These are phyloP conservation scores for Plasmopara viticola DNA, from an alignment of 352 stramenopile species.

Conservation along the genomic window DNA sequence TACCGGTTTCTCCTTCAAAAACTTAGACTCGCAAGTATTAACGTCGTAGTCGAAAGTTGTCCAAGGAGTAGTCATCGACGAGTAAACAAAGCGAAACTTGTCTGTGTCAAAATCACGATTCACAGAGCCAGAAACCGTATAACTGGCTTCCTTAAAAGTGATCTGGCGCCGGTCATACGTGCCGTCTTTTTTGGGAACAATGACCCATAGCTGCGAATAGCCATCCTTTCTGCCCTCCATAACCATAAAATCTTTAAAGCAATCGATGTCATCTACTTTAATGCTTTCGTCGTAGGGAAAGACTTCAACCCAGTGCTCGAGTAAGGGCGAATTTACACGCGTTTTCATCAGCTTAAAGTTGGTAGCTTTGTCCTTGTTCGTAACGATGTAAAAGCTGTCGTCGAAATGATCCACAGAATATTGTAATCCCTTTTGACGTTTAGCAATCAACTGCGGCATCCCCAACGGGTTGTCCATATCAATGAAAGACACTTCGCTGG, in stretches of 20 bases:
- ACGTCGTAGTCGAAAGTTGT: slow-evolving; percentile 86
- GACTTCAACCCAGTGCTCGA: slow-evolving; percentile 83
- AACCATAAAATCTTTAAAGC: slow-evolving; percentile 86
- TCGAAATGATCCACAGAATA: slow-evolving; percentile 87
- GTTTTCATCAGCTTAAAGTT: slow-evolving; percentile 92
- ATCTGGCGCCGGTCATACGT: slow-evolving; percentile 56
- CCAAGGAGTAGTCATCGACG: slow-evolving; percentile 89
- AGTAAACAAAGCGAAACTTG: slow-evolving; percentile 89
- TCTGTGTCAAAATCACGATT: slow-evolving; percentile 88
- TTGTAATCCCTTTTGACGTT: slow-evolving; percentile 59
- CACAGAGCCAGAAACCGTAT: slow-evolving; percentile 67
- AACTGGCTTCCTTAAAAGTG: slow-evolving; percentile 87
- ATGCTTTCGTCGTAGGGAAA: slow-evolving; percentile 75
- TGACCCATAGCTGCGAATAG: slow-evolving; percentile 82
- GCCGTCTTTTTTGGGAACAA: slow-evolving; percentile 46
- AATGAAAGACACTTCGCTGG: slow-evolving; percentile 84
- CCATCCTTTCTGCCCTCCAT: slow-evolving; percentile 80
- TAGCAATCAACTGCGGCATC: slow-evolving; percentile 49
- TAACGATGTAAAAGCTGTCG: slow-evolving; percentile 90
- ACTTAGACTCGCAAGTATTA: slow-evolving; percentile 40
- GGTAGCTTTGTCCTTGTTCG: slow-evolving; percentile 88
- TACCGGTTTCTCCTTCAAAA: slow-evolving; percentile 91
- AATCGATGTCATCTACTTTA: slow-evolving; percentile 83
- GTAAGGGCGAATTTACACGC: slow-evolving; percentile 35
- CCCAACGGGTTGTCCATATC: slow-evolving; percentile 48